Conservation (phyloP, 306 rosid genomes). For the Trichosanthes cucumerina region DNA sequence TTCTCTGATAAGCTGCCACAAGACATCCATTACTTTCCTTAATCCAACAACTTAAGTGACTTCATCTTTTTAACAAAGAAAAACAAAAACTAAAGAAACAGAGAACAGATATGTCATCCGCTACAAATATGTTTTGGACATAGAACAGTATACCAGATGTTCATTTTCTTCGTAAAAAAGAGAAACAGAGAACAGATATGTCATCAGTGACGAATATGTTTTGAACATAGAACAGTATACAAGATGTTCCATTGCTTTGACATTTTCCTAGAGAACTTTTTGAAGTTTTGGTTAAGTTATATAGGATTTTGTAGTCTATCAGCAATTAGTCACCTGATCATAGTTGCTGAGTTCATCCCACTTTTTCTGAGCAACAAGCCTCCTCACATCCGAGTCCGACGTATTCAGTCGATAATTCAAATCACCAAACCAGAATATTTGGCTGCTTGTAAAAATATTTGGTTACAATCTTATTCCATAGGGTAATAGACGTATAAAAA, state of each 20-base stretch:
- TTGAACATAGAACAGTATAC: neutral
- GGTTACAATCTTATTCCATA: slow-evolving; percentile 15
- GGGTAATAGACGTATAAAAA: neutral
- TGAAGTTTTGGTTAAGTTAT: neutral
- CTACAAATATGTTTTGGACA: too few species aligned
- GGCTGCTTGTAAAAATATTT: slow-evolving; percentile 39
- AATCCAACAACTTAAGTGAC: neutral
- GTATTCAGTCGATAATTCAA: slow-evolving; percentile 82
- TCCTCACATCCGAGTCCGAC: slow-evolving; percentile 51
- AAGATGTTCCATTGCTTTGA: neutral
- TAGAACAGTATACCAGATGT: too few species aligned
- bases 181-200: too few species aligned
- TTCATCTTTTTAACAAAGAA: neutral
- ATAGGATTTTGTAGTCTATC: neutral
- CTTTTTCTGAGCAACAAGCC: slow-evolving; percentile 43
- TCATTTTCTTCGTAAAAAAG: too few species aligned
- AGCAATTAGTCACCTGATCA: slow-evolving; percentile 67
- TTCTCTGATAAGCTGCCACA: slow-evolving; percentile 64
- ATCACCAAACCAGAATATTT: slow-evolving; percentile 95
- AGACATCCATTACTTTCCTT: neutral
- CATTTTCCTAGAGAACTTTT: neutral
- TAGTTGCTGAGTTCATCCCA: slow-evolving; percentile 66
- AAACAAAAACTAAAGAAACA: neutral
- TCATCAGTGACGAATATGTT: neutral
- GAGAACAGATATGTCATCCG: neutral